A percentile compares a stretch with the other conserved stretches of the same genome.
Evolutionary conservation across 2,329 filamentous ascomycete genomes (phyloP).

Genomic region (Fusarium decemcellulare): DNA sequence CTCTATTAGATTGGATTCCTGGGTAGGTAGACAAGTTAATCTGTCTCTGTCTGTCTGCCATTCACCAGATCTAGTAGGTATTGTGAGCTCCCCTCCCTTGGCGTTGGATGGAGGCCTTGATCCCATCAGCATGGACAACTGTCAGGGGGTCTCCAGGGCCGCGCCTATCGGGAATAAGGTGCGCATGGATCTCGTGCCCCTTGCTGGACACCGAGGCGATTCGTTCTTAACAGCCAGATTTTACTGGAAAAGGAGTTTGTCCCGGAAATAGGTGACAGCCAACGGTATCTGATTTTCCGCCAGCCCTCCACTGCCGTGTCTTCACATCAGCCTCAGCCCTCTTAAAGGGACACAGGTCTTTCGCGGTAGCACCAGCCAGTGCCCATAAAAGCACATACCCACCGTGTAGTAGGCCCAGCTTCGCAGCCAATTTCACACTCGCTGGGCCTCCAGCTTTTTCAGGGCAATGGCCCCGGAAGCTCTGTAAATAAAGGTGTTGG

Average conservation of each 20-base stretch:
- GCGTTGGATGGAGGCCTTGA: neutral
- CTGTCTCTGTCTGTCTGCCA: neutral
- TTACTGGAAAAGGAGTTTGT: constrained; percentile 4
- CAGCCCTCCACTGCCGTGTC: no score
- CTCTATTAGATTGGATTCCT: neutral
- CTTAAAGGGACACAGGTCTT: no score
- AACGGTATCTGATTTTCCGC: no score
- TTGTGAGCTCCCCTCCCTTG: neutral
- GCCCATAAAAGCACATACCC: no score
- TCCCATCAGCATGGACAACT: neutral
- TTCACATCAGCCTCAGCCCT: no score
- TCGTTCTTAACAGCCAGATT: constrained; percentile 9
- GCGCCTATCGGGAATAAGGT: constrained; percentile 35
- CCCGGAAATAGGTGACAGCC: neutral
- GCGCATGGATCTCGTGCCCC: constrained; percentile 29
- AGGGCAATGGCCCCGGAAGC: no score
- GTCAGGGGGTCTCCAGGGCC: neutral
- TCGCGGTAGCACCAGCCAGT: no score
- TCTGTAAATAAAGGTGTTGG: no score
- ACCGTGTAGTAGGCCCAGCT: no score
- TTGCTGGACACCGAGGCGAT: constrained; percentile 19
- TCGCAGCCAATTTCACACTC: no score
- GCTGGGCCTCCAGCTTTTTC: no score
- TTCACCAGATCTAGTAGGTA: neutral
- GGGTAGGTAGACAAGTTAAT: no score